phyloP scores from a whole-genome alignment of 306 rosid species.

The Quillaja saponaria region DNA sequence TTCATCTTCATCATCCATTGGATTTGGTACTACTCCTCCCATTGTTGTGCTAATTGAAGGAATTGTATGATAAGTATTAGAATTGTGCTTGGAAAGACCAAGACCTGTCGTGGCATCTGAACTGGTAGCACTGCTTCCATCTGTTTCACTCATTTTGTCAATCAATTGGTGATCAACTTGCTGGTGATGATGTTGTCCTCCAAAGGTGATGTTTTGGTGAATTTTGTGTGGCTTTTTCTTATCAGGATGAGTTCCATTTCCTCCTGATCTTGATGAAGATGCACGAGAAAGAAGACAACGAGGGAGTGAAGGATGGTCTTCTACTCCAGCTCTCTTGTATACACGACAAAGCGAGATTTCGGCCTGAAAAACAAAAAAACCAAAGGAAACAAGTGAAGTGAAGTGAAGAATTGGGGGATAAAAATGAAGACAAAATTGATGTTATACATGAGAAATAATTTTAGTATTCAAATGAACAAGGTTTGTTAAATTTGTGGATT shows the following conservation, averaged over 20 bases:
- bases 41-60: constrained; percentile 21
- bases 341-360: constrained; percentile 96
- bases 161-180: constrained; percentile 22
- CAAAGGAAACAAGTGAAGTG: neutral
- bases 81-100: constrained; percentile 61
- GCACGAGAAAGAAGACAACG: constrained; percentile 70
- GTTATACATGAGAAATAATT: neutral
- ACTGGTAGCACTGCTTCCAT: constrained; percentile 42
- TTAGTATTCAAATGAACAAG: too few species aligned
- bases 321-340: constrained; percentile 95
- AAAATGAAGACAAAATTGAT: too few species aligned
- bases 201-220: constrained; percentile 42
- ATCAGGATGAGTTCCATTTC: constrained; percentile 3
- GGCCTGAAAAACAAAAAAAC: constrained; percentile 41
- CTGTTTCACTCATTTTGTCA: constrained; percentile 44
- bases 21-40: constrained; percentile 22
- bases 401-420: too few species aligned
- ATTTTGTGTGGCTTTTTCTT: constrained; percentile 36
- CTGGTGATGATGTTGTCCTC: constrained; percentile 22
- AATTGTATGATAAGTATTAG: constrained; percentile 15
- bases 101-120: constrained; percentile 50
- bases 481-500: too few species aligned
- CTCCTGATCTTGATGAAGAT: constrained; percentile 48
- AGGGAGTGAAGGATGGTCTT: constrained; percentile 89
- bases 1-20: constrained; percentile 43